These are phyloP conservation scores for Prinsepia uniflora DNA, from an alignment of 306 rosid genomes.

Conservation along the genomic window DNA sequence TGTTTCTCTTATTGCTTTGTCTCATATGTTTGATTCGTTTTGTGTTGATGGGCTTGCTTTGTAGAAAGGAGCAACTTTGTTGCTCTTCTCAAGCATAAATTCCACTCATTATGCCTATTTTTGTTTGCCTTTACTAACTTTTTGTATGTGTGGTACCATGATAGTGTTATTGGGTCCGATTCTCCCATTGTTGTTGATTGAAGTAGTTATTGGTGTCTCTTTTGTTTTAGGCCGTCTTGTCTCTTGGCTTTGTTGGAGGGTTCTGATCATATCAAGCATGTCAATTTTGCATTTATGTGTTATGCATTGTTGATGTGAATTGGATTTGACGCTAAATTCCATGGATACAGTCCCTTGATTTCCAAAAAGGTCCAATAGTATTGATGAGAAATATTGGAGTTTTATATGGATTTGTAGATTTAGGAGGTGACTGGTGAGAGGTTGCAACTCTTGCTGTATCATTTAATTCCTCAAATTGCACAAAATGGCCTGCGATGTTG, in stretches of 20 bases:
- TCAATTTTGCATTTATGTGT: background rate
- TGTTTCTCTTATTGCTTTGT: constrained; percentile 1
- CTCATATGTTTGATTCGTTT: background rate
- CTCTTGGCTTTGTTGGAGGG: no score
- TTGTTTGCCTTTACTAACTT: background rate
- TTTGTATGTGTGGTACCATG: background rate
- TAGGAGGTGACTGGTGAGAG: background rate
- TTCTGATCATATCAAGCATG: background rate
- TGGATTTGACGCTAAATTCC: background rate
- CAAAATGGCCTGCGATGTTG: background rate
- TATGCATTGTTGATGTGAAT: background rate
- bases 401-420: background rate
- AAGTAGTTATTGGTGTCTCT: no score
- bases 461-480: background rate
- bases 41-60: background rate
- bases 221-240: no score
- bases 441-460: background rate
- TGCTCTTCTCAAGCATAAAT: background rate
- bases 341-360: background rate
- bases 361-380: background rate
- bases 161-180: background rate
- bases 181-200: no score
- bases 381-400: background rate
- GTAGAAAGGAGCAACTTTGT: background rate
- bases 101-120: background rate